A percentile compares a stretch with the other conserved stretches of the same genome.
Evolutionary conservation across 1,139 yeast genomes (phyloP).

Genomic region (Suhomyces terraborum): DNA sequence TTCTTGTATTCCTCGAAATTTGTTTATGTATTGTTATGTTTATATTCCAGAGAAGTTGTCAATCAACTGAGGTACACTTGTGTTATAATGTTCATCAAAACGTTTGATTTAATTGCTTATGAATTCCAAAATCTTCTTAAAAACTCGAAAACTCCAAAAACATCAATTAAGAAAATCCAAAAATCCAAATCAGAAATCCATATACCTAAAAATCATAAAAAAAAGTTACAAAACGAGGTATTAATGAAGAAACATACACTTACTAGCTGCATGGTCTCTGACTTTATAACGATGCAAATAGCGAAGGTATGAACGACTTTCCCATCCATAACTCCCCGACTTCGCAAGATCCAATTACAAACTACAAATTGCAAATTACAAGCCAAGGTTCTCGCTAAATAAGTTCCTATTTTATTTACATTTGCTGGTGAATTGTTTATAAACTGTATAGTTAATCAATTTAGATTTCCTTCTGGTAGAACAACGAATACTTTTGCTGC

Average conservation of each 20-base stretch:
- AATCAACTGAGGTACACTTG: conserved; percentile 1
- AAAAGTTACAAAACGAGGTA: too few relatives aligned
- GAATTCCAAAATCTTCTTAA: conserved; percentile 4
- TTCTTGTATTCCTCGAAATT: conserved; percentile 5
- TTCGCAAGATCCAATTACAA: too few relatives aligned
- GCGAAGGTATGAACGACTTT: too few relatives aligned
- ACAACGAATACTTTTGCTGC: too few relatives aligned
- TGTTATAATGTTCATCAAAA: conserved; percentile 9
- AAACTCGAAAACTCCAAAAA: conserved; percentile 1
- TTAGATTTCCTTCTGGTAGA: conserved; percentile 1
- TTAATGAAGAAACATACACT: too few relatives aligned
- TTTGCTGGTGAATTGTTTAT: background rate
- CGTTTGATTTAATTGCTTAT: conserved; percentile 7
- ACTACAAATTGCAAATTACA: too few relatives aligned
- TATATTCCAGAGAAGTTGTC: conserved; percentile 1
- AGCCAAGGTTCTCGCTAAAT: too few relatives aligned
- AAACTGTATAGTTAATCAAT: conserved; percentile 9
- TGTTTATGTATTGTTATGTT: conserved; percentile 13
- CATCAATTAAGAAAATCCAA: too few relatives aligned
- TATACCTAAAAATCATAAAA: background rate
- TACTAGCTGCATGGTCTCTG: too few relatives aligned
- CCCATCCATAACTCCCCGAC: too few relatives aligned
- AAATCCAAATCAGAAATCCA: too few relatives aligned
- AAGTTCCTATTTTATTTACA: background rate
- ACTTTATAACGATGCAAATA: too few relatives aligned